Evolutionary conservation across 441 rosid species (phyloP).

Genomic region (Flueggea neowawraea): DNA sequence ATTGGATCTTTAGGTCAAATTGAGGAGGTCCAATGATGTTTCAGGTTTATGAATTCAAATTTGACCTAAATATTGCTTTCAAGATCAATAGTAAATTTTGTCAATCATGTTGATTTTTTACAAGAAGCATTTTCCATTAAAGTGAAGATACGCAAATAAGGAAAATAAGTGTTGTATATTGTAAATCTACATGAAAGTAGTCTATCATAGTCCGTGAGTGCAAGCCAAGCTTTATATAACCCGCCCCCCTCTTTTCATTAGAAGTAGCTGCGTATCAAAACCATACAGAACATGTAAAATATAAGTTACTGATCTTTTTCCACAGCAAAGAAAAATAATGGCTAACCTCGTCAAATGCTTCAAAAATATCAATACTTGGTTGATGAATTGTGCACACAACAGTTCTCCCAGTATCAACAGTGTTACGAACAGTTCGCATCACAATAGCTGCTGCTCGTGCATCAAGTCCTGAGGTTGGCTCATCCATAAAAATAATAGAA

Average conservation of each 20-base stretch:
- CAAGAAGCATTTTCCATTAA: too few relatives aligned
- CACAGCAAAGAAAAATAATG: conserved; percentile 4
- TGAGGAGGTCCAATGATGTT: too few relatives aligned
- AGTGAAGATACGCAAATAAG: too few relatives aligned
- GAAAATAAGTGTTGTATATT: neutral
- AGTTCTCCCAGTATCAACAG: conserved; percentile 8
- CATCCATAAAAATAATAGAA: conserved; percentile 11
- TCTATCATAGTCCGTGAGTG: conserved; percentile 65
- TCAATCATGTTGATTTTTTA: too few relatives aligned
- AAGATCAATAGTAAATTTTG: too few relatives aligned
- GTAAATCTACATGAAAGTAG: conserved; percentile 72
- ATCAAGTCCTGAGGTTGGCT: conserved; percentile 10
- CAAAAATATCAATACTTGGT: conserved; percentile 9
- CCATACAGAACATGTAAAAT: neutral
- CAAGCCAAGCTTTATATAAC: conserved; percentile 75
- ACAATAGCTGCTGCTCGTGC: conserved; percentile 11
- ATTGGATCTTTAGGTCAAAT: too few relatives aligned
- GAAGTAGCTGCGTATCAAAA: conserved; percentile 62
- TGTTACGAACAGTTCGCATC: conserved; percentile 9
- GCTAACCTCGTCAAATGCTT: conserved; percentile 10
- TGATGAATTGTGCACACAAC: conserved; percentile 11
- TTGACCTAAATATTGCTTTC: too few relatives aligned
- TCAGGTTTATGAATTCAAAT: too few relatives aligned
- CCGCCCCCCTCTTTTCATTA: conserved; percentile 93
- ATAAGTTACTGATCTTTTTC: too few relatives aligned